A percentile compares a stretch with the other conserved stretches of the same genome.
Conservation (phyloP, 2,329 filamentous ascomycete species). For the Nigrospora sphaerica region DNA sequence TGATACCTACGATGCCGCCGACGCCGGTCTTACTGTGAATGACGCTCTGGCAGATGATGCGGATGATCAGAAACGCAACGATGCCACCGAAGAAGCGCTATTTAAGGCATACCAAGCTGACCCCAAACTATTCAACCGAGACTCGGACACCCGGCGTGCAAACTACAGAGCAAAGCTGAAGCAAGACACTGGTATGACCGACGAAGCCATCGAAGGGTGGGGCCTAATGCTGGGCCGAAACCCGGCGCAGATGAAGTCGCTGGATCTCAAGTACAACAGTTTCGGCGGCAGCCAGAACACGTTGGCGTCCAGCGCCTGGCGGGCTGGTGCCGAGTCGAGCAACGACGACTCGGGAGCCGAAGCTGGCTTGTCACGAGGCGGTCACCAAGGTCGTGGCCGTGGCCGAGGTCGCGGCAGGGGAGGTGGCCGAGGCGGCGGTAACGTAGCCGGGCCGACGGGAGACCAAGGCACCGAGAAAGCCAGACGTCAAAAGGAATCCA, state of each 20-base stretch:
- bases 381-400: conserved; percentile 34
- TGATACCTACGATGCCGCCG: conserved; percentile 89
- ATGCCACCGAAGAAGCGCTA: conserved; percentile 61
- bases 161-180: conserved; percentile 57
- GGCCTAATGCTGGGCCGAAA: conserved; percentile 76
- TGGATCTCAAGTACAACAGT: conserved; percentile 62
- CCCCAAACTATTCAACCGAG: conserved; percentile 62
- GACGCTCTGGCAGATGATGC: conserved; percentile 50
- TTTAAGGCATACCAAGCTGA: conserved; percentile 65
- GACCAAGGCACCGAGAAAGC: conserved; percentile 68
- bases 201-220: conserved; percentile 94
- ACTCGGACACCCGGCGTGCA: conserved; percentile 61
- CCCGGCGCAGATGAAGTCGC: conserved; percentile 55
- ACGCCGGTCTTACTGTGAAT: conserved; percentile 86
- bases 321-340: conserved; percentile 44
- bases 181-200: conserved; percentile 77
- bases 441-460: conserved; percentile 56
- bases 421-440: conserved; percentile 47
- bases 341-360: conserved; percentile 49
- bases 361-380: conserved; percentile 31
- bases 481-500: conserved; percentile 71
- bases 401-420: conserved; percentile 41
- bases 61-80: conserved; percentile 32
- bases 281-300: conserved; percentile 61
- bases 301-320: conserved; percentile 60